Evolutionary conservation across 352 stramenopile species (phyloP).

Genomic region (Globisporangium cylindrosporum): DNA sequence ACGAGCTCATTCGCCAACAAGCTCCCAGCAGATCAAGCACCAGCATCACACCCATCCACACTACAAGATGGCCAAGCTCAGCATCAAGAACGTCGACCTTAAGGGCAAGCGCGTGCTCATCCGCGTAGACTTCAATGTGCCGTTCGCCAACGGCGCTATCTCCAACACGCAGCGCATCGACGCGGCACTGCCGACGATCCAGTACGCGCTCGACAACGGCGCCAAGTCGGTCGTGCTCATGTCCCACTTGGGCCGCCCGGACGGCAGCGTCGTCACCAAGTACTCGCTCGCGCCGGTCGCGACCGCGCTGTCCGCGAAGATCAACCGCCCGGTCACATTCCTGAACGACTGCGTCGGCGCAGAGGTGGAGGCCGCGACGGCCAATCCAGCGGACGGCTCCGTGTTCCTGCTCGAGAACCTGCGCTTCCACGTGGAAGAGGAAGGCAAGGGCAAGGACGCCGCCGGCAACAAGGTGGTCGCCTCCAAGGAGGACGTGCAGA

Average conservation of each 20-base stretch:
- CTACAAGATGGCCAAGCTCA: conserved; percentile 73
- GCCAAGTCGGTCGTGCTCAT: conserved; percentile 98
- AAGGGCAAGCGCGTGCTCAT: conserved; percentile 98
- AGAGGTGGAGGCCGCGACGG: conserved; percentile 81
- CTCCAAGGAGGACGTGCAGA: conserved; percentile 92
- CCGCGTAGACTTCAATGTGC: conserved; percentile 99
- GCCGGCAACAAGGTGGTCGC: conserved; percentile 83
- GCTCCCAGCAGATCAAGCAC: conserved; percentile 20
- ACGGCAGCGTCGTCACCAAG: conserved; percentile 92
- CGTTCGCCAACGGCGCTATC: conserved; percentile 94
- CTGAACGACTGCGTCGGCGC: conserved; percentile 95
- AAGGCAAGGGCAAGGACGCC: conserved; percentile 85
- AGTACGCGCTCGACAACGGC: conserved; percentile 97
- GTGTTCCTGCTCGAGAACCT: conserved; percentile 99
- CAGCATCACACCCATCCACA: not conserved
- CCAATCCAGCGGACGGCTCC: conserved; percentile 57
- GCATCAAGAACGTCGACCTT: conserved; percentile 92
- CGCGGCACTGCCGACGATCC: conserved; percentile 93
- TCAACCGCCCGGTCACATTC: conserved; percentile 92
- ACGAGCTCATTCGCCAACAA: conserved; percentile 37
- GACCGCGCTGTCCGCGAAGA: conserved; percentile 87
- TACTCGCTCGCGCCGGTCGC: conserved; percentile 96
- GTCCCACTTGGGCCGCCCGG: conserved; percentile 98
- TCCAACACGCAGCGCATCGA: conserved; percentile 99
- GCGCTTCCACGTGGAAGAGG: conserved; percentile 98